Evolutionary conservation across 2,329 filamentous ascomycete species (phyloP).

Genomic region (Berkeleyomyces rouxiae): DNA sequence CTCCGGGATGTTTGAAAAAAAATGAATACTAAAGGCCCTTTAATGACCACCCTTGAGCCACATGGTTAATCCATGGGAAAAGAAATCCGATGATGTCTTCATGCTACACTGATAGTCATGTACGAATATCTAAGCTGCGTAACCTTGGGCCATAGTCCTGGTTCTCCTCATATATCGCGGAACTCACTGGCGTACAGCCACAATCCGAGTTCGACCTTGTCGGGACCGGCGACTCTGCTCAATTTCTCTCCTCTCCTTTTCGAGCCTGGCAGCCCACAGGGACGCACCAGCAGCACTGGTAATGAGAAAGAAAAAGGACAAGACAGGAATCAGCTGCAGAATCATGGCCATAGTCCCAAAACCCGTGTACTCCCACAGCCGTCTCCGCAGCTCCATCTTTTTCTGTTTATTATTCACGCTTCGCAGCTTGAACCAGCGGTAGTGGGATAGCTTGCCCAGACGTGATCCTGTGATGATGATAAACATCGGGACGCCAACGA

Average conservation of each 20-base stretch:
- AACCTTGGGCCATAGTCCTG: background rate
- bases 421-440: slow-evolving; percentile 72
- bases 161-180: background rate
- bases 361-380: slow-evolving; percentile 76
- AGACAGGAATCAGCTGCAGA: slow-evolving; percentile 69
- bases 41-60: too few species aligned
- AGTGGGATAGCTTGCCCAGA: slow-evolving; percentile 76
- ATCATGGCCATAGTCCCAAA: slow-evolving; percentile 77
- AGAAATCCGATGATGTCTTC: too few species aligned
- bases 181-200: background rate
- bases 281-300: slow-evolving; percentile 75
- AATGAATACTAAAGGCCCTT: too few species aligned
- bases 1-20: too few species aligned
- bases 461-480: slow-evolving; percentile 75
- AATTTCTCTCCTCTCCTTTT: slow-evolving; percentile 31
- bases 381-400: slow-evolving; percentile 48
- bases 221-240: background rate
- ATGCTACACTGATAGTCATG: background rate
- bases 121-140: background rate
- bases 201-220: background rate
- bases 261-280: slow-evolving; percentile 68
- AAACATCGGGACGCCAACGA: slow-evolving; percentile 70
- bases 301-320: slow-evolving; percentile 89
- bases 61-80: too few species aligned
- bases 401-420: slow-evolving; percentile 58